These are phyloP conservation scores for Beauveria caledonica DNA, from an alignment of 2,329 filamentous ascomycete species.

Conservation along the genomic window DNA sequence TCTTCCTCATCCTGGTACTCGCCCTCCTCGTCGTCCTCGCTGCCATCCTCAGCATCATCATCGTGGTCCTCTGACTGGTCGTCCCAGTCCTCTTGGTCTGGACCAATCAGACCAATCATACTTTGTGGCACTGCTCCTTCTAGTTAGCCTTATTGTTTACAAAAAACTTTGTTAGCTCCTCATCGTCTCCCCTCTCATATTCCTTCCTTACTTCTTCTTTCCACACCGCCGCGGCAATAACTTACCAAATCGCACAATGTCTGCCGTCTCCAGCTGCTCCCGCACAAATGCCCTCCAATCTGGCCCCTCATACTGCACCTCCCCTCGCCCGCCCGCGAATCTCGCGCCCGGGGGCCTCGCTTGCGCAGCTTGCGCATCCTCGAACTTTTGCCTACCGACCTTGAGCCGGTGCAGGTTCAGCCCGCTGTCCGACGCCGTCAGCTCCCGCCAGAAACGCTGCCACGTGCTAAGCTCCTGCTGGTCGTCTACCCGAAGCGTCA, in stretches of 20 bases:
- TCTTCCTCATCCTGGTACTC: not conserved
- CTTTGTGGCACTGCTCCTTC: not conserved
- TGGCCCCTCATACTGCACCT: conserved; percentile 24
- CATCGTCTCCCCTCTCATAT: too few species aligned
- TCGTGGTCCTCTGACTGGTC: not conserved
- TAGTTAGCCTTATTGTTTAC: not conserved
- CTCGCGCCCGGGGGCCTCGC: not conserved
- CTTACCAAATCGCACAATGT: conserved; percentile 3
- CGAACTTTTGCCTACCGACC: conserved; percentile 21
- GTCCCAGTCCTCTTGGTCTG: not conserved
- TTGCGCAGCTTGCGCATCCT: conserved; percentile 10
- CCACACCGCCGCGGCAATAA: not conserved
- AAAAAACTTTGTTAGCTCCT: not conserved
- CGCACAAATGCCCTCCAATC: conserved; percentile 29
- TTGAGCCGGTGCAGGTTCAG: conserved; percentile 27
- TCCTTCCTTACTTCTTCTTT: not conserved
- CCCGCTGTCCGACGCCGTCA: conserved; percentile 21
- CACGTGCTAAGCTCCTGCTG: conserved; percentile 23
- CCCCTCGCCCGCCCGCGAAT: not conserved
- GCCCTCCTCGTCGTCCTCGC: not conserved
- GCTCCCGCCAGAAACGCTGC: conserved; percentile 27
- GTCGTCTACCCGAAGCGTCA: conserved; percentile 17
- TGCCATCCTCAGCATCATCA: not conserved
- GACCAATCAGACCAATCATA: not conserved
- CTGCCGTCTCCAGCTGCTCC: conserved; percentile 14